Percentiles rank a stretch among this genome's conserved stretches.
These are phyloP conservation scores for Hypoxylon sp. DNA, from an alignment of 2,329 filamentous ascomycete species.

Conservation along the genomic window DNA sequence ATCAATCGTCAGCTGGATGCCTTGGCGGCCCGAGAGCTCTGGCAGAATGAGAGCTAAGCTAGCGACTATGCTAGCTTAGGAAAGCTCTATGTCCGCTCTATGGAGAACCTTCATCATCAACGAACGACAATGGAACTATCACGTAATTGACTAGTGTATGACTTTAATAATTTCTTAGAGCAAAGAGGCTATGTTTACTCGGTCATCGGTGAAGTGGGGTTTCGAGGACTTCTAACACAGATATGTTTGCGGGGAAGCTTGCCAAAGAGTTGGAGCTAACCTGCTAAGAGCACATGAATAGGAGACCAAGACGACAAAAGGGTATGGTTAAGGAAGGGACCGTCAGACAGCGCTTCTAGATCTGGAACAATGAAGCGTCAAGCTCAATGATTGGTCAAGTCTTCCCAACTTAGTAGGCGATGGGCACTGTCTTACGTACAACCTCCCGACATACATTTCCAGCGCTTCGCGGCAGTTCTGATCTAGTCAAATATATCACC, in stretches of 20 bases:
- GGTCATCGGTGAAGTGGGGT: constrained; percentile 49
- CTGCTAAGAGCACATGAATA: constrained; percentile 22
- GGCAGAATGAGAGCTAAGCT: constrained; percentile 10
- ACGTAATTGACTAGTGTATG: constrained; percentile 8
- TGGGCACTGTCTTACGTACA: constrained; percentile 24
- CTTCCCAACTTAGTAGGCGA: constrained; percentile 34
- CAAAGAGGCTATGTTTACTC: constrained; percentile 29
- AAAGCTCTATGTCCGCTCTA: constrained; percentile 9
- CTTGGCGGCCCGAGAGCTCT: constrained; percentile 5
- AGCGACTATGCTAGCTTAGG: constrained; percentile 8
- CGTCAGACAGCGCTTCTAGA: constrained; percentile 28
- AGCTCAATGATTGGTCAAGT: constrained; percentile 29
- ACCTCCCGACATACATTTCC: constrained; percentile 31
- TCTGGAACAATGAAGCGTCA: constrained; percentile 31
- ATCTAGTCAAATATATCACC: constrained; percentile 32
- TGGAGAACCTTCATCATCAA: constrained; percentile 12
- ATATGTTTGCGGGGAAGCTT: constrained; percentile 42
- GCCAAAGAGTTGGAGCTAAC: constrained; percentile 36
- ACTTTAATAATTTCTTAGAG: constrained; percentile 2
- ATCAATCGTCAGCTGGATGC: constrained; percentile 27
- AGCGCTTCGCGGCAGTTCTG: constrained; percentile 41
- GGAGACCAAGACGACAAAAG: constrained; percentile 28
- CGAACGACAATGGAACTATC: constrained; percentile 16
- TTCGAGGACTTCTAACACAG: constrained; percentile 17
- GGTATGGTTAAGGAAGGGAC: constrained; percentile 23